Evolutionary conservation across 2,329 filamentous ascomycete species (phyloP).

Genomic region (Calonectria naviculata): DNA sequence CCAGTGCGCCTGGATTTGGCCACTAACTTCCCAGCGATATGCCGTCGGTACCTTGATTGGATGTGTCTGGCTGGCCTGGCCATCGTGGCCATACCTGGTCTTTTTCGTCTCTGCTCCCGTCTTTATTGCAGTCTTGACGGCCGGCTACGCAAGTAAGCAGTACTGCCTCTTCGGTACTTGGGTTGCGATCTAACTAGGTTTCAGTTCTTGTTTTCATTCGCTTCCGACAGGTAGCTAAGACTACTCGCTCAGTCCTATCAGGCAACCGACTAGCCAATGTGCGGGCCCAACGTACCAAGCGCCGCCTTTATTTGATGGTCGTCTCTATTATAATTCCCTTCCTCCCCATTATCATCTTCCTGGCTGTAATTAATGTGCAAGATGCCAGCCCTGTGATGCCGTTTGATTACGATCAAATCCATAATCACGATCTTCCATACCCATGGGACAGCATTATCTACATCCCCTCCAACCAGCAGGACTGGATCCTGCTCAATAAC

Average conservation of each 20-base stretch:
- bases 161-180: not conserved
- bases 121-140: conserved; percentile 55
- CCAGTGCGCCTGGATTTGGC: conserved; percentile 60
- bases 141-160: conserved; percentile 61
- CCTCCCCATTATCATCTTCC: conserved; percentile 57
- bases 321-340: conserved; percentile 63
- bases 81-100: conserved; percentile 59
- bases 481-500: conserved; percentile 55
- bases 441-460: conserved; percentile 62
- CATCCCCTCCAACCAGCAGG: conserved; percentile 52
- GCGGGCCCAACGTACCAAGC: conserved; percentile 59
- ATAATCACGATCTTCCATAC: conserved; percentile 48
- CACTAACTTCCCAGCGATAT: conserved; percentile 60
- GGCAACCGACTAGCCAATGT: conserved; percentile 52
- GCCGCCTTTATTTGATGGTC: conserved; percentile 67
- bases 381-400: conserved; percentile 40
- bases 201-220: conserved; percentile 59
- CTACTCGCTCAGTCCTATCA: conserved; percentile 52
- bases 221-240: conserved; percentile 58
- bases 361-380: conserved; percentile 55
- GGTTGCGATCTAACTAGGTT: not conserved
- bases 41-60: conserved; percentile 61
- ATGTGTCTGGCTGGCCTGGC: conserved; percentile 56
- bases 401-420: conserved; percentile 57
- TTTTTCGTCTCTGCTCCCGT: conserved; percentile 61